phyloP scores from a whole-genome alignment of 345 rosid species.

The Durio zibethinus region DNA sequence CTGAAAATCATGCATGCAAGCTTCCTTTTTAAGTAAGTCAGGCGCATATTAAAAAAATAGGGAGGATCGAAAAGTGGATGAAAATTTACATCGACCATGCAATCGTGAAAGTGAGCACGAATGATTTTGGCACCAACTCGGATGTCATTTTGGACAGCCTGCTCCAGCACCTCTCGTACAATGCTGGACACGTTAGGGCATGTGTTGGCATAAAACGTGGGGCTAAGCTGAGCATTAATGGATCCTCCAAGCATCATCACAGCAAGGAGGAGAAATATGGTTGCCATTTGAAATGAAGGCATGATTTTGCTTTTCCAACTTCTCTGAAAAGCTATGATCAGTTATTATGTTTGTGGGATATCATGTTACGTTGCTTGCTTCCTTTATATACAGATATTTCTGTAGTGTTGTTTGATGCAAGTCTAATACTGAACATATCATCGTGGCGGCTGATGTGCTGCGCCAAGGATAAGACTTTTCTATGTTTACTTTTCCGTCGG shows the following conservation, averaged over 20 bases:
- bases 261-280: neutral
- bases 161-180: constrained; percentile 13
- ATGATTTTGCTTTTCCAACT: neutral
- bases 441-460: neutral
- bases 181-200: constrained; percentile 20
- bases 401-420: neutral
- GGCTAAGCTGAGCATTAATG: constrained; percentile 10
- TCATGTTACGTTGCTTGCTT: neutral
- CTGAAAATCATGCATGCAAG: neutral
- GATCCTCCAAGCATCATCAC: constrained; percentile 5
- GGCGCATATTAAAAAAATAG: neutral
- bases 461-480: neutral
- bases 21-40: neutral
- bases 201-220: constrained; percentile 23
- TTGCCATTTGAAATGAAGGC: neutral
- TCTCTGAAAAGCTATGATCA: neutral
- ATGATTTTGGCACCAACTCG: constrained; percentile 24
- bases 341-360: neutral
- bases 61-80: neutral
- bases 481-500: neutral
- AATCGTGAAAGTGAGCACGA: constrained; percentile 34
- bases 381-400: neutral
- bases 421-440: neutral
- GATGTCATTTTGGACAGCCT: constrained; percentile 12
- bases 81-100: constrained; percentile 32